These are phyloP conservation scores for Aspergillus coremiiformis DNA, from an alignment of 495 filamentous ascomycete species.

Conservation along the genomic window DNA sequence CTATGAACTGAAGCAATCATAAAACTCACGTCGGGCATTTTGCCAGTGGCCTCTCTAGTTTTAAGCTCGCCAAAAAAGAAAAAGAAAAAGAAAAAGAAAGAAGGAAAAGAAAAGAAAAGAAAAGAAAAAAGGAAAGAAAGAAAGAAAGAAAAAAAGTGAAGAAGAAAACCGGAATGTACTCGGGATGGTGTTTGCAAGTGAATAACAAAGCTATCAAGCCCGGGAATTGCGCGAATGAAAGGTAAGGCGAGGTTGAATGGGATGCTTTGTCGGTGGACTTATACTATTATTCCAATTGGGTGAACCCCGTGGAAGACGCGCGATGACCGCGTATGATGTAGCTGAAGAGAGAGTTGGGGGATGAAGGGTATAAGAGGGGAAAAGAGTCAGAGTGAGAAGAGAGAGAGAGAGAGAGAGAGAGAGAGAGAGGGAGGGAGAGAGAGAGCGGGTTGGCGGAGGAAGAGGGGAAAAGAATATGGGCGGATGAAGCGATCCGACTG, in stretches of 20 bases:
- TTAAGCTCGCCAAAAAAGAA: neutral
- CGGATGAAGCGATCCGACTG: conserved; percentile 2
- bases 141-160: neutral
- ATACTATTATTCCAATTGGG: neutral
- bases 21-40: conserved; percentile 44
- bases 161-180: neutral
- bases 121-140: neutral
- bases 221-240: neutral
- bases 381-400: conserved; percentile 11
- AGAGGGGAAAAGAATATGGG: conserved; percentile 5
- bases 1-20: neutral
- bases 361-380: neutral
- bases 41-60: conserved; percentile 7
- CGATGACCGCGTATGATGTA: neutral
- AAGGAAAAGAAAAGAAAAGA: neutral
- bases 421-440: conserved; percentile 6
- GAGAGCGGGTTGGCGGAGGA: conserved; percentile 6
- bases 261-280: neutral
- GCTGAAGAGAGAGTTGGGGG: conserved; percentile 2
- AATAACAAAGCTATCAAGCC: neutral
- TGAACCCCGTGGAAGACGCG: neutral
- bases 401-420: conserved; percentile 6
- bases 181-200: neutral
- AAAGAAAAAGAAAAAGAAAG: neutral
- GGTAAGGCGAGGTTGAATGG: neutral